Evolutionary conservation across 345 rosid species (phyloP).

Genomic region (Linum tenue): DNA sequence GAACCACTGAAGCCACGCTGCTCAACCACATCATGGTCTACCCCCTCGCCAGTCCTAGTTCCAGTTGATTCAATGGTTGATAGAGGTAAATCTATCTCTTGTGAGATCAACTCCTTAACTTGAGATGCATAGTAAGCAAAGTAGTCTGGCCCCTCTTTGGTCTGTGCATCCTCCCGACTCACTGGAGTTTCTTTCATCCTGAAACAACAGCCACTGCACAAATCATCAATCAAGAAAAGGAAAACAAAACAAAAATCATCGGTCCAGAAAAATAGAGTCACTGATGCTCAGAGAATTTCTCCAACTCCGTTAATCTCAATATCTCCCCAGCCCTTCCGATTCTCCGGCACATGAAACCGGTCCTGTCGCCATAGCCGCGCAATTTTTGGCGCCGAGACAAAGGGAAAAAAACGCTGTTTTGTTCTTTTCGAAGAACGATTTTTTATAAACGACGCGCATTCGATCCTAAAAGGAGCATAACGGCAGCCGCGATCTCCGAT

Average conservation of each 20-base stretch:
- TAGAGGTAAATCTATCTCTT: constrained; percentile 20
- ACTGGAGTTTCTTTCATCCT: constrained; percentile 21
- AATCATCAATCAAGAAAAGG: constrained; percentile 9
- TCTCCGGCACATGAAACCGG: no score
- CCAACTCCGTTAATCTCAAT: constrained; percentile 6
- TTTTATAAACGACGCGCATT: no score
- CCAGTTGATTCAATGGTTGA: constrained; percentile 11
- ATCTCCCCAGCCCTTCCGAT: constrained; percentile 3
- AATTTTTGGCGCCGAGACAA: no score
- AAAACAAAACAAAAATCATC: constrained; percentile 10
- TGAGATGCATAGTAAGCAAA: constrained; percentile 33
- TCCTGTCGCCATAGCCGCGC: no score
- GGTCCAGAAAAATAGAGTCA: neutral
- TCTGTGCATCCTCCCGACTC: constrained; percentile 14
- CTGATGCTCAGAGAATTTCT: neutral
- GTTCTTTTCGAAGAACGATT: no score
- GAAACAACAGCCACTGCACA: constrained; percentile 7
- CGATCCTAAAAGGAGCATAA: no score
- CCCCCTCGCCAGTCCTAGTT: constrained; percentile 4
- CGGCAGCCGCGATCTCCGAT: no score
- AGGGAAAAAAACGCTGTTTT: no score
- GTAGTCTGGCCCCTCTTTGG: constrained; percentile 31
- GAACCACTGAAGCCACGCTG: neutral
- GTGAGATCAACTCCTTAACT: constrained; percentile 30
- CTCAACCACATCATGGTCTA: neutral